Evolutionary conservation across 2,329 filamentous ascomycete species (phyloP), one percentile per base, ranked within the genome.

Genomic region (Tolypocladium tropicale): DNA sequence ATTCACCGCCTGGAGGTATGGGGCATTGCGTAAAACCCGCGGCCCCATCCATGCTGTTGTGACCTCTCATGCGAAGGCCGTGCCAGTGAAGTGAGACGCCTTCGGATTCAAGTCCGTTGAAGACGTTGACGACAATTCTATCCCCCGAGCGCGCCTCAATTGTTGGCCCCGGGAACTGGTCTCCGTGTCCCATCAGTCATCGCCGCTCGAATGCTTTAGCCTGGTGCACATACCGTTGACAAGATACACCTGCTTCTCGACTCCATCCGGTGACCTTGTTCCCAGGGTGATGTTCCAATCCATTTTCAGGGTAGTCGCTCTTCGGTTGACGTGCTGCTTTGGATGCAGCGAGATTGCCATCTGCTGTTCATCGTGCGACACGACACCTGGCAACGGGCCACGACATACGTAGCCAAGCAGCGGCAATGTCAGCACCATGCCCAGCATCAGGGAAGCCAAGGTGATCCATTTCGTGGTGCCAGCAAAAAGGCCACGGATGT

Each of bases 91-190:
- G 74, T 54, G 77, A 81, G 23, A 84, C 83, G 21, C 76, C 80
- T 62, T 89, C 85, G 7, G 76, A 77, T 0, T 85, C 78, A 32
- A 79, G 76, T 5, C 69, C 67, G 63, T 91, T 91, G 65, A 81
- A 73, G 55, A 89, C 76, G 48, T 86, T 80, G 53, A 90, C 81
- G 12, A 88, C 70, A n/a, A 92, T 68, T 3, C 78, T 80, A 63
- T 92, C 88, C 23, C 86, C 86, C 58, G 86, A 83, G 60, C 86
- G 87, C 55, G 83, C 80, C 60, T 88, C 80, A 55, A 92, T 81
- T 41, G 85, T 72, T 16, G 88, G 88, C 2, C 87, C 78, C 0
- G 88, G 88, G 71, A 89, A 90, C 64, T 84, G 73, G 23, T 68
- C 70, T 65, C 28, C 2, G n/a, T 6, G 2, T n/a, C 9, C 12